Evolutionary conservation across 306 rosid species (phyloP).

Genomic region (Trifolium pratense): DNA sequence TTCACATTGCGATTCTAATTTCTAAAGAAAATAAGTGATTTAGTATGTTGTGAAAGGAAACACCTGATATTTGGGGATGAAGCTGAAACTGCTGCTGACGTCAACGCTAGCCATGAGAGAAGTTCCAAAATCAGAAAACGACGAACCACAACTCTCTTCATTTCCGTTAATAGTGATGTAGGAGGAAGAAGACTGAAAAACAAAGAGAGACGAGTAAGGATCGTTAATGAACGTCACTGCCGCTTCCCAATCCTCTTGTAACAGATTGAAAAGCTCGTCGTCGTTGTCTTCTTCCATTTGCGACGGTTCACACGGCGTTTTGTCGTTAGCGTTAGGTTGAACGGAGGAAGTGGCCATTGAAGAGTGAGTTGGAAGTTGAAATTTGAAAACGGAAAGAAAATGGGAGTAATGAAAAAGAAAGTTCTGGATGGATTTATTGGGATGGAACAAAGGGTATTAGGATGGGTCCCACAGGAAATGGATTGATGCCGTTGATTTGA

Average conservation of each 20-base stretch:
- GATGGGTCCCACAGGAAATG: not conserved
- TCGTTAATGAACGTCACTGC: slow-evolving; percentile 56
- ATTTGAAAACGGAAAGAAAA: not conserved
- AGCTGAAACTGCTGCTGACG: slow-evolving; percentile 27
- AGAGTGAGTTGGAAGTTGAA: not conserved
- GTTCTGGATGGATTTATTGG: not conserved
- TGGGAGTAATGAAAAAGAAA: not conserved
- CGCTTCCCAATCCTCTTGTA: not conserved
- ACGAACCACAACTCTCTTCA: slow-evolving; percentile 84
- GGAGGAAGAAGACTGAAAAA: slow-evolving; percentile 60
- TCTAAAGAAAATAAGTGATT: not conserved
- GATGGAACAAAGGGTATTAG: not conserved
- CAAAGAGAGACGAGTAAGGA: slow-evolving; percentile 55
- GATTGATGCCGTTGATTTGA: slow-evolving; percentile 5
- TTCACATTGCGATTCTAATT: not conserved
- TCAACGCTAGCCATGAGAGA: slow-evolving; percentile 77
- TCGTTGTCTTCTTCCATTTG: not conserved
- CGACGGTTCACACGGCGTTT: not conserved
- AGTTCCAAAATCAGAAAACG: slow-evolving; percentile 68
- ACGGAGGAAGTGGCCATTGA: not conserved
- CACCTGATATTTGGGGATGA: not conserved
- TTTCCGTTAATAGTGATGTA: slow-evolving; percentile 75
- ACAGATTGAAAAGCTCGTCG: not conserved
- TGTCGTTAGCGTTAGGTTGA: not conserved
- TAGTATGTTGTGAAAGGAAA: not conserved